Conservation (phyloP, 805 yeast species). For the Candida berthetii region DNA sequence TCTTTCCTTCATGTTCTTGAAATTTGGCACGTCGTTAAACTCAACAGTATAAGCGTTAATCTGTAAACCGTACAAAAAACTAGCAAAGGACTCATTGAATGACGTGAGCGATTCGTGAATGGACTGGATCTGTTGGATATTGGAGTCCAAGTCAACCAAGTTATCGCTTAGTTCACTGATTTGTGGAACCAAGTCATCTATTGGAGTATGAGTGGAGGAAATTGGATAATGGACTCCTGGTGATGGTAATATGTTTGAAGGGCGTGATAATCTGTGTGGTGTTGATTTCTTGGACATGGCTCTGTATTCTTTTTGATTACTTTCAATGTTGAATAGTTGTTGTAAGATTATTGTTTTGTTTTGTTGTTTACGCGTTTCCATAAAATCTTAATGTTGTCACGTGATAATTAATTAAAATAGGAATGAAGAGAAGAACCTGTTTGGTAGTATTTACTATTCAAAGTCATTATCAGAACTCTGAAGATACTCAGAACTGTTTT, state of each 20-base stretch:
- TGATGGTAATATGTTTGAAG: slow-evolving; percentile 28
- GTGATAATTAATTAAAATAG: no score
- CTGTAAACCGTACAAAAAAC: slow-evolving; percentile 73
- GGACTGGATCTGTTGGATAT: slow-evolving; percentile 48
- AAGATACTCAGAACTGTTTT: no score
- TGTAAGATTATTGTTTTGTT: not conserved
- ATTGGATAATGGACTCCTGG: slow-evolving; percentile 40
- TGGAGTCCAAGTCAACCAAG: slow-evolving; percentile 47
- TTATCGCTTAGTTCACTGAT: slow-evolving; percentile 42
- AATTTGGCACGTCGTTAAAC: slow-evolving; percentile 29
- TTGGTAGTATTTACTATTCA: no score
- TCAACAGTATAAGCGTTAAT: slow-evolving; percentile 89
- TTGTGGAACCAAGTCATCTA: slow-evolving; percentile 34
- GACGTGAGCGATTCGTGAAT: slow-evolving; percentile 56
- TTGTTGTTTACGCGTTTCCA: no score
- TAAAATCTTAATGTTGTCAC: no score
- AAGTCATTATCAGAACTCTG: no score
- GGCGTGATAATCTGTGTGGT: slow-evolving; percentile 33
- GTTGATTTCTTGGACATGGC: slow-evolving; percentile 20
- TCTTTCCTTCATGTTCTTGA: slow-evolving; percentile 4
- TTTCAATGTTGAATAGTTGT: not conserved
- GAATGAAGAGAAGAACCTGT: no score
- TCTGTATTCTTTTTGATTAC: not conserved
- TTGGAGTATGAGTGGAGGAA: slow-evolving; percentile 31
- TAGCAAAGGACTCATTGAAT: slow-evolving; percentile 74